Evolutionary conservation across 495 filamentous ascomycete genomes (phyloP), one percentile per base, ranked within the genome.

Genomic region (Neurospora africana): DNA sequence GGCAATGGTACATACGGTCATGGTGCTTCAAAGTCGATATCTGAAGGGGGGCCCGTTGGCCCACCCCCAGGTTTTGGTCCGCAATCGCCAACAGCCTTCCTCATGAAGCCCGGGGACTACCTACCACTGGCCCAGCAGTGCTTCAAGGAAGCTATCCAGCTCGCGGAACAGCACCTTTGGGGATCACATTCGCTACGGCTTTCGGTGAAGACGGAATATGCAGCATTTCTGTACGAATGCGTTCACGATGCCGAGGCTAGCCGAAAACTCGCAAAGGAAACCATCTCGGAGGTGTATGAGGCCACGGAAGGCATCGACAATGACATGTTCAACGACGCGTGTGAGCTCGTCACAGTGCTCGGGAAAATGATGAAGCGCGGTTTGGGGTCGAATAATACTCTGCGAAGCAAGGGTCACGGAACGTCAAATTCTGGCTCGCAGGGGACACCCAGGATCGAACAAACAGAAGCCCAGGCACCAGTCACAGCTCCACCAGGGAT

Each of bases 161-260:
- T 94, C 6, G 92, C 95, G 5, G 91, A 93, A 36, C 78, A 82
- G 15, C 83, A 92, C 11, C 86, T 98, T 21, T 92, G 93, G 72
- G 94, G 94, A 38, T 94, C 92, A 0, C 93, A 98, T 74, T 95
- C 95, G 1, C 86, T 99, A 19, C 91, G 95, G 3, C 85, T 99
- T 0, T 95, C 92, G 0, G 91, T 97, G 19, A 96, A 96, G 73
- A 90, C 97, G 13, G 95, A 99, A 81, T 95, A 94, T 78, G 88
- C 90, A n/a, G 95, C 95, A 2, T 99, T 97, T 77, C 84, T 97
- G 5, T 97, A 95, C 83, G 95, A 99, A 77, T 98, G 94, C 76
- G 85, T 94, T 9, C 92, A 95, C 76, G 94, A 98, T 73, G 82
- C 86, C 69, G 89, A 91, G 27, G 88, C 85, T 53, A 91, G 92